phyloP scores from a whole-genome alignment of 805 yeast genomes.

The Grigorovia transvaalensis region DNA sequence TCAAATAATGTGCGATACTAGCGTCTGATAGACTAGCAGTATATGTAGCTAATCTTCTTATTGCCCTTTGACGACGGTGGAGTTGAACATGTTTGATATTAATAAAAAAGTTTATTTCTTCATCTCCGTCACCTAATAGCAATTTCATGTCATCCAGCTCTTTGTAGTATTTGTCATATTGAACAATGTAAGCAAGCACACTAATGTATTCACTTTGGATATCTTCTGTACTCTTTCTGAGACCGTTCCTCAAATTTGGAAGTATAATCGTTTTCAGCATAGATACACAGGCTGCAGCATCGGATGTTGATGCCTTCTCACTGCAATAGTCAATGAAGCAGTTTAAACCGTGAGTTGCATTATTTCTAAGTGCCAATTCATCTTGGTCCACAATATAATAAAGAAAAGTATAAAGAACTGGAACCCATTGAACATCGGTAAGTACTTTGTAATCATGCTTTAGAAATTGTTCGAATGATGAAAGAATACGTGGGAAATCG shows the following conservation, averaged over 20 bases:
- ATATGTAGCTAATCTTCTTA: conserved; percentile 48
- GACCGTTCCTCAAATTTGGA: conserved; percentile 57
- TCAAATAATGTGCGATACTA: conserved; percentile 64
- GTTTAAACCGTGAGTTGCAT: conserved; percentile 54
- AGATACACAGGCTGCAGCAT: conserved; percentile 20
- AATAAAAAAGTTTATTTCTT: conserved; percentile 70
- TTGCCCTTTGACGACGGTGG: conserved; percentile 77
- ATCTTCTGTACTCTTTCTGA: conserved; percentile 49
- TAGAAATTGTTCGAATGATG: conserved; percentile 55
- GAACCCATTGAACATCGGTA: conserved; percentile 61
- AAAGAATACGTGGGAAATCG: conserved; percentile 67
- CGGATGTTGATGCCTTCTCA: conserved; percentile 18
- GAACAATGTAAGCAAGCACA: conserved; percentile 54
- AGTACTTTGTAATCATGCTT: conserved; percentile 40
- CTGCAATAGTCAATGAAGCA: conserved; percentile 54
- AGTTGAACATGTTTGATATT: conserved; percentile 77
- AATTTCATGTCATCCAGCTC: conserved; percentile 59
- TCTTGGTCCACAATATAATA: conserved; percentile 66
- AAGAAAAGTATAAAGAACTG: conserved; percentile 57
- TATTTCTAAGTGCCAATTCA: conserved; percentile 71
- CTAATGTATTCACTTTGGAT: conserved; percentile 64
- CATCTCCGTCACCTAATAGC: conserved; percentile 56
- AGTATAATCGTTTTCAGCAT: conserved; percentile 45
- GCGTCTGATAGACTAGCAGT: conserved; percentile 39
- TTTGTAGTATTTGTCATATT: conserved; percentile 32